These are phyloP conservation scores for Eutrema salsugineum DNA, from an alignment of 441 rosid species.

Conservation along the genomic window DNA sequence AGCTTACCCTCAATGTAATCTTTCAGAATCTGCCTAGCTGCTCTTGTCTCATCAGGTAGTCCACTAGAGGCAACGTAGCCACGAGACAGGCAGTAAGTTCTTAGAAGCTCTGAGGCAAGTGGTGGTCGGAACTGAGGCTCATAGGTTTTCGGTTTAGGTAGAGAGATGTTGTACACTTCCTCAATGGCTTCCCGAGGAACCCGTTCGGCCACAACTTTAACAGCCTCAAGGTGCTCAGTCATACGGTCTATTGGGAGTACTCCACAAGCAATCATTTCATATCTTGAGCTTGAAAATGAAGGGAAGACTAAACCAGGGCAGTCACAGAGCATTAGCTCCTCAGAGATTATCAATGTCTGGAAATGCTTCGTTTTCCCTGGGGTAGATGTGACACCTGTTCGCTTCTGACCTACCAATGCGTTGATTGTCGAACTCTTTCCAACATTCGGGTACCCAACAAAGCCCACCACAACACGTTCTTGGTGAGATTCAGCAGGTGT, in stretches of 20 bases:
- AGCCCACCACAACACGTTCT: slow-evolving; percentile 70
- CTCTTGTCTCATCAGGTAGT: slow-evolving; percentile 87
- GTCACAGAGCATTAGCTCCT: slow-evolving; percentile 76
- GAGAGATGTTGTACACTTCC: slow-evolving; percentile 60
- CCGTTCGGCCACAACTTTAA: slow-evolving; percentile 78
- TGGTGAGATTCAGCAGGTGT: slow-evolving; percentile 30
- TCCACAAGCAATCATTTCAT: slow-evolving; percentile 92
- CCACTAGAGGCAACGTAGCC: slow-evolving; percentile 90
- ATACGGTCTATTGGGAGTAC: slow-evolving; percentile 88
- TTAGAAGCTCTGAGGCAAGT: slow-evolving; percentile 64
- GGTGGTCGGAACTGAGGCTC: slow-evolving; percentile 80
- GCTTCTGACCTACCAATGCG: slow-evolving; percentile 90
- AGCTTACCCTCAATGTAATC: slow-evolving; percentile 84
- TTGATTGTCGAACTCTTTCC: slow-evolving; percentile 96
- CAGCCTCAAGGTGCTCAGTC: slow-evolving; percentile 87
- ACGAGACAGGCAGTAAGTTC: slow-evolving; percentile 77
- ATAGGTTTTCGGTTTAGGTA: slow-evolving; percentile 85
- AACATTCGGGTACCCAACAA: slow-evolving; percentile 94
- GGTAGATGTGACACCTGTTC: slow-evolving; percentile 90
- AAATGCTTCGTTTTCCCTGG: slow-evolving; percentile 97
- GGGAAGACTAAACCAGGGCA: slow-evolving; percentile 96
- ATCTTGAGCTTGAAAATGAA: slow-evolving; percentile 89
- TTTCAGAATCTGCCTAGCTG: slow-evolving; percentile 81
- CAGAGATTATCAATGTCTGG: slow-evolving; percentile 82
- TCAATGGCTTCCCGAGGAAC: slow-evolving; percentile 73